A percentile compares a stretch with the other conserved stretches of the same genome.
phyloP scores from a whole-genome alignment of 2,329 filamentous ascomycete species.

The Beauveria australis region DNA sequence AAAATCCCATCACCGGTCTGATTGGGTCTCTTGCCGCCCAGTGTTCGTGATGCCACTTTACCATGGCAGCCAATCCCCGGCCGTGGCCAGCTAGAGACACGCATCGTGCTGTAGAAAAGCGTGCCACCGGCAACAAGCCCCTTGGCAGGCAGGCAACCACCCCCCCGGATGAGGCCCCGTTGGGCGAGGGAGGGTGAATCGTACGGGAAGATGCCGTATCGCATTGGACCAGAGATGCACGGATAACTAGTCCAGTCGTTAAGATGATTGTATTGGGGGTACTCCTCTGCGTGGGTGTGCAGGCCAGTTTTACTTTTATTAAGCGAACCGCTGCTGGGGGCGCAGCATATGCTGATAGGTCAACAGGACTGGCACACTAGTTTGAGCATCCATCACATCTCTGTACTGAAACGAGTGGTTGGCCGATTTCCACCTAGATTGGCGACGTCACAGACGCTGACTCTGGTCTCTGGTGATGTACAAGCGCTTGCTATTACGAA shows the following conservation, averaged over 20 bases:
- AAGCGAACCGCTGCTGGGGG: too few species aligned
- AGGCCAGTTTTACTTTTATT: neutral
- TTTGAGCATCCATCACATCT: too few species aligned
- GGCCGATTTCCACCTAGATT: neutral
- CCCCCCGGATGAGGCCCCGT: neutral
- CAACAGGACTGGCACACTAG: neutral
- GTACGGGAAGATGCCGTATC: neutral
- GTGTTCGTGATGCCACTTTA: conserved; percentile 2
- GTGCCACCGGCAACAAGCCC: neutral
- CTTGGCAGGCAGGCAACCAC: neutral
- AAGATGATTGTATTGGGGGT: neutral
- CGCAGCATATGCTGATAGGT: neutral
- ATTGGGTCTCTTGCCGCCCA: conserved; percentile 10
- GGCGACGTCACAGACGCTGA: neutral
- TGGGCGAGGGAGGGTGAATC: neutral
- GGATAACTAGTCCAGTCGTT: neutral
- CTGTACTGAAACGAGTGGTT: neutral
- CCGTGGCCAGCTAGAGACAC: conserved; percentile 5
- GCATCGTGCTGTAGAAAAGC: neutral
- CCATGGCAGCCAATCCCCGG: neutral
- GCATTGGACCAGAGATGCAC: neutral
- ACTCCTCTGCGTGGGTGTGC: neutral
- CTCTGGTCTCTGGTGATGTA: neutral
- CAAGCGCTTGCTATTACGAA: neutral
- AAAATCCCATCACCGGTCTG: neutral